Evolutionary conservation across 2,329 filamentous ascomycete species (phyloP), one percentile per base, ranked within the genome.

Genomic region (Aspergillus ustus): DNA sequence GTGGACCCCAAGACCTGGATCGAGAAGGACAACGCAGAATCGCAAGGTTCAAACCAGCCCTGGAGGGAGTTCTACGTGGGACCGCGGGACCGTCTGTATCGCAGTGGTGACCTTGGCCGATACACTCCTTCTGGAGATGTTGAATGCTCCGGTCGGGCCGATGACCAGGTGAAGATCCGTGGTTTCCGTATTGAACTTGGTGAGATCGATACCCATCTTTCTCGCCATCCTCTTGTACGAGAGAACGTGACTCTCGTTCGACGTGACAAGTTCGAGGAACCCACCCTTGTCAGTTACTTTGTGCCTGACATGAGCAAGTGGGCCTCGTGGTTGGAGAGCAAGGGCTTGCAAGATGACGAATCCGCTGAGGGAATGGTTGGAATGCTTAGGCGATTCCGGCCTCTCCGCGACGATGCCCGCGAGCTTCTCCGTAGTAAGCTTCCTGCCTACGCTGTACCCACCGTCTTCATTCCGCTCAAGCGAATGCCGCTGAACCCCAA

Each of bases 111-210:
- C 74, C 80, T 99, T 3, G 94, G 94, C 3, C 82, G 88, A 60
- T 93, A 91, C 72, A 86, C 87, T 55, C 82, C 84, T 2, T 83
- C 87, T 49, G 92, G 91, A 40, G 88, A 89, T 66, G 89, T 92
- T 11, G 90, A 91, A 71, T 91, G 88, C 72, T 89, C 90, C 9
- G 94, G 94, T 22, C 85, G 95, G 61, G 88, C 88, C 25, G 94
- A 98, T 72, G 86, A 90, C 67, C 94, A 98, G 74, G 91, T 97
- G 80, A 99, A 98, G 82, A 94, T 98, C 67, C 90, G 95, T 63
- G 94, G 94, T 1, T 98, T 97, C 83, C 86, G 94, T 63, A 96
- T 99, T 68, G 95, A 99, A 79, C 87, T 98, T 50, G 90, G 90
- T 65, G 95, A 98, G 68, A 97, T 98, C 67, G 93, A 98, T 76